Base-by-base conservation (phyloP, 495 filamentous ascomycete genomes). In the Glonium stellatum region DNA sequence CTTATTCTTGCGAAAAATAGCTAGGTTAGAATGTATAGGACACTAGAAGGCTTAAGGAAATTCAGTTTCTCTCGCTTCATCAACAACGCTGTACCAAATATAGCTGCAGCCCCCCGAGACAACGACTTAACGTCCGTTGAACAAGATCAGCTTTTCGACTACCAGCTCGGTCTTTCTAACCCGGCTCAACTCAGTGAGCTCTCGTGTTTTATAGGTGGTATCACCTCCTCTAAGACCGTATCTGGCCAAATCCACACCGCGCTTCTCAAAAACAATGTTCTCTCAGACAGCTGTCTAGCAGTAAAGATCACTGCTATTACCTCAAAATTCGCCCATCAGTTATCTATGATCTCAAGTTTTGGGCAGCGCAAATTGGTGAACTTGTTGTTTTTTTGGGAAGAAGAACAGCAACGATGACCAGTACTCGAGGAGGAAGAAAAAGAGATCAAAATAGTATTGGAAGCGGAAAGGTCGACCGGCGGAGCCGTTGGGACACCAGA, bases 321-420 rank as follows among this genome's bases (percentile, higher is more conserved):
- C 31, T 65, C 62, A 41, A 36, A 60, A 5, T 68, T 73, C 50
- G 54, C 67, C 12, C 58, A 60, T 60, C 69, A 71, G 27, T 46
- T 70, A 9, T 36, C 65, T 0, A 50, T 54, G 3, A 67, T 73
- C 48, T 60, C 55, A 25, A 58, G 63, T 8, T 67, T 70, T 52
- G 65, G 65, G 22, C 70, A 73, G 57, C 56, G 68, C 41, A 71
- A 68, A 51, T 47, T 73, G 19, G 60, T 73, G 13, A 64, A 64
- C 11, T 19, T 73, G 60, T 46, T 73, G 39, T 71, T 73, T 59
- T 71, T 71, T 44, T 73, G 70, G 70, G 70, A 73, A 57, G 70
- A 73, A 49, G 70, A 73, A 55, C 66, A 64, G 55, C 62, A 59
- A 55, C 48, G 70, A 31, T 69, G 63, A 65, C 63, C 58, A 23